Evolutionary conservation across 1,139 yeast species (phyloP).

Genomic region (Suhomyces terraborum): DNA sequence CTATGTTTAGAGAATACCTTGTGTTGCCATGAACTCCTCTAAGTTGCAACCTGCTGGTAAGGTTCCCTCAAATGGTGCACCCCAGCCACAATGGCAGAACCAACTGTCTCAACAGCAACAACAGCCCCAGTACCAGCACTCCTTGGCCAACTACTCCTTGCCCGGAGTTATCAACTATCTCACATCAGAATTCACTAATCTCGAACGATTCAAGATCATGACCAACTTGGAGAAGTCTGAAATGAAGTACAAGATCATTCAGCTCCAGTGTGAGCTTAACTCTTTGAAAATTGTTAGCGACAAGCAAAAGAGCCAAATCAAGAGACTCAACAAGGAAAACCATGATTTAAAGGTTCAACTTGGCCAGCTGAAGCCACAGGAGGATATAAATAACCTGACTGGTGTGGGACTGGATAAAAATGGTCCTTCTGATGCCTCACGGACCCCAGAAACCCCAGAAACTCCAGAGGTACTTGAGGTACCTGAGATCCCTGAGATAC

Average conservation of each 20-base stretch:
- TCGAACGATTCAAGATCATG: slow-evolving; percentile 58
- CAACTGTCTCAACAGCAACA: slow-evolving; percentile 17
- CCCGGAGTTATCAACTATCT: slow-evolving; percentile 68
- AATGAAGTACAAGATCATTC: slow-evolving; percentile 55
- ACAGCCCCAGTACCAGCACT: slow-evolving; percentile 17
- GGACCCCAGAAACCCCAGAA: neutral
- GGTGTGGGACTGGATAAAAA: neutral
- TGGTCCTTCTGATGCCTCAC: neutral
- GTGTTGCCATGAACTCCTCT: slow-evolving; percentile 11
- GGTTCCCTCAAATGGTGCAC: slow-evolving; percentile 6
- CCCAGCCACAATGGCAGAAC: slow-evolving; percentile 18
- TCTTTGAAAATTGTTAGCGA: slow-evolving; percentile 40
- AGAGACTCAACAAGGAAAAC: slow-evolving; percentile 30
- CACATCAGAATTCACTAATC: slow-evolving; percentile 60
- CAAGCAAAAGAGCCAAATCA: slow-evolving; percentile 36
- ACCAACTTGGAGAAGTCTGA: slow-evolving; percentile 59
- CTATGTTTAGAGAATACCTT: neutral
- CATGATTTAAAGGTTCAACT: slow-evolving; percentile 8
- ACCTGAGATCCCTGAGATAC: slow-evolving; percentile 31
- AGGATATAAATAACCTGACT: neutral
- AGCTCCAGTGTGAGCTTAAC: slow-evolving; percentile 57
- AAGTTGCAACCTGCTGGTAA: slow-evolving; percentile 11
- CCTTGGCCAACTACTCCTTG: slow-evolving; percentile 46
- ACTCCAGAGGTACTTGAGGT: neutral
- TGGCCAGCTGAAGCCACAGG: slow-evolving; percentile 2